Evolutionary conservation across 2,329 filamentous ascomycete genomes (phyloP).

Genomic region (Phialophora chinensis): DNA sequence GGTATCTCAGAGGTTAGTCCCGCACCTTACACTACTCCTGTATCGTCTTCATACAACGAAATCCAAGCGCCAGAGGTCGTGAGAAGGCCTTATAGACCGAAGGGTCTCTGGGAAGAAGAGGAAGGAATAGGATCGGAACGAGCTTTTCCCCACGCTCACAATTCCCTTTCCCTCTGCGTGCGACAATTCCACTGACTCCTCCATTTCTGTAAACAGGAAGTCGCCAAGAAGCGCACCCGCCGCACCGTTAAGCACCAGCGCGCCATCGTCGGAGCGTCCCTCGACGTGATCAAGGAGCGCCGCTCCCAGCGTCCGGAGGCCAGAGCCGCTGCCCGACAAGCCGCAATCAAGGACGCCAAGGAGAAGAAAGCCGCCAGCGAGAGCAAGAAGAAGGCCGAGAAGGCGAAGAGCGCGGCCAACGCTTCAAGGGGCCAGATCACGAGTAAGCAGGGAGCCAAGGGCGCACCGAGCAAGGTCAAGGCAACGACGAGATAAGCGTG

Average conservation of each 20-base stretch:
- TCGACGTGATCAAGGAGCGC: slow-evolving; percentile 99
- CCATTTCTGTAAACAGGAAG: slow-evolving; percentile 70
- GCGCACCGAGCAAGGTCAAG: slow-evolving; percentile 81
- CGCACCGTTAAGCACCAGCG: slow-evolving; percentile 98
- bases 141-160: background rate
- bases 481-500: slow-evolving; percentile 62
- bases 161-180: background rate
- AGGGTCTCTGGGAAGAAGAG: background rate
- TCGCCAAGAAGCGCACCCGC: slow-evolving; percentile 99
- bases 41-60: background rate
- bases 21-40: background rate
- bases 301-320: slow-evolving; percentile 93
- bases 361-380: slow-evolving; percentile 91
- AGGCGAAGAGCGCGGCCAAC: slow-evolving; percentile 85
- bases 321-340: slow-evolving; percentile 83
- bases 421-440: slow-evolving; percentile 82
- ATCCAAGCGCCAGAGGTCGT: background rate
- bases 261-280: slow-evolving; percentile 97
- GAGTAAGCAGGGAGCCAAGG: slow-evolving; percentile 98
- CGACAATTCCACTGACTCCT: background rate
- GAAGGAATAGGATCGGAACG: background rate
- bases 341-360: slow-evolving; percentile 97
- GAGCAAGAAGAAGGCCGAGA: slow-evolving; percentile 97
- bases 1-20: slow-evolving; percentile 97
- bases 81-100: background rate